Percentiles rank a stretch among this genome's conserved stretches.
Conservation (phyloP, 1,284 basidiomycete genomes). For the Pterulicium gracile region DNA sequence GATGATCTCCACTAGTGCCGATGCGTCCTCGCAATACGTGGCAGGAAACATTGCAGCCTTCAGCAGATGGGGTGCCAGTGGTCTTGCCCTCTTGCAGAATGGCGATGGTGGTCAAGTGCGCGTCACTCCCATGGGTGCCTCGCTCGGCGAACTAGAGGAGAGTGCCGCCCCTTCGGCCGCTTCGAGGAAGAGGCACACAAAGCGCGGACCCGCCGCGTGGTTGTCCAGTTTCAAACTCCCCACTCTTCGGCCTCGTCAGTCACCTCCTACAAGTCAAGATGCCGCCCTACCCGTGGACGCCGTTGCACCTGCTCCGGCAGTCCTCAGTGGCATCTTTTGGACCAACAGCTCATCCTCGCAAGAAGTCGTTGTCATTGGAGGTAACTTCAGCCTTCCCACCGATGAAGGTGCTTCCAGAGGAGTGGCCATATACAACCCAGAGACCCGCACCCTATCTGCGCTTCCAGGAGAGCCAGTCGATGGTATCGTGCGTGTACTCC, state of each 20-base stretch:
- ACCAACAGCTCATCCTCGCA: conserved; percentile 61
- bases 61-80: conserved; percentile 55
- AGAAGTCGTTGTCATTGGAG: conserved; percentile 75
- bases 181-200: conserved; percentile 20
- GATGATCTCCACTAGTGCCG: conserved; percentile 54
- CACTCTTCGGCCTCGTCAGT: conserved; percentile 44
- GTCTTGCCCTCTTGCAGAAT: conserved; percentile 63
- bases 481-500: conserved; percentile 65
- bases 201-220: conserved; percentile 33
- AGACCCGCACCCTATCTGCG: conserved; percentile 36
- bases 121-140: conserved; percentile 46
- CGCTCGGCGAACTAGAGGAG: conserved; percentile 30
- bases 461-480: conserved; percentile 51
- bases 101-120: conserved; percentile 37
- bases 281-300: conserved; percentile 46
- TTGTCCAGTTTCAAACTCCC: conserved; percentile 35
- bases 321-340: conserved; percentile 87
- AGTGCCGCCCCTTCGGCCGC: conserved; percentile 17
- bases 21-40: conserved; percentile 41
- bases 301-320: conserved; percentile 61
- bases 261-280: conserved; percentile 25
- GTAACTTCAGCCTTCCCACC: conserved; percentile 64
- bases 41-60: conserved; percentile 53
- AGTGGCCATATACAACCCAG: conserved; percentile 68
- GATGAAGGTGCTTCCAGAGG: conserved; percentile 33